phyloP scores from a whole-genome alignment of 192 early-diverging fungal genomes.

The Paraglomus brasilianum region DNA sequence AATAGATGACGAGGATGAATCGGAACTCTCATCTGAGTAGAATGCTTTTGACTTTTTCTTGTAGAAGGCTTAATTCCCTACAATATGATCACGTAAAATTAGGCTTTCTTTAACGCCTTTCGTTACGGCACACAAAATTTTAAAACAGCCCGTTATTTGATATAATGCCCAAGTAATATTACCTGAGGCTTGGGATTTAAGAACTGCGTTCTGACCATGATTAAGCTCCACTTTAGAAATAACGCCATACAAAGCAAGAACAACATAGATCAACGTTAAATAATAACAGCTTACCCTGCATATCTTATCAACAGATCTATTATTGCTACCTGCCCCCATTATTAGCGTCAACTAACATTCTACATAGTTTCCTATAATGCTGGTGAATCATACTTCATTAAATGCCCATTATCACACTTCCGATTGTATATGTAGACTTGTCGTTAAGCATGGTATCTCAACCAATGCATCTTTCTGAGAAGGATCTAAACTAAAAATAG shows the following conservation, averaged over 20 bases:
- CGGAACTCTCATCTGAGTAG: conserved; percentile 55
- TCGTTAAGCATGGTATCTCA: conserved; percentile 80
- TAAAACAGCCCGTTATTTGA: conserved; percentile 37
- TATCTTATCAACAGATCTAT: conserved; percentile 78
- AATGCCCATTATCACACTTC: conserved; percentile 84
- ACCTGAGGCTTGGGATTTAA: conserved; percentile 55
- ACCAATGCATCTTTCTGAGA: conserved; percentile 71
- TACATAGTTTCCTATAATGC: conserved; percentile 86
- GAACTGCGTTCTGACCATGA: conserved; percentile 43
- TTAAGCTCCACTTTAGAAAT: no score
- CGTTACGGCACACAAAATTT: background rate
- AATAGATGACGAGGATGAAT: conserved; percentile 37
- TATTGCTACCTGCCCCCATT: conserved; percentile 94
- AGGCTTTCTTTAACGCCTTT: background rate
- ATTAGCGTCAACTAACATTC: conserved; percentile 82
- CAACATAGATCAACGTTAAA: background rate
- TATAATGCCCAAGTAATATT: conserved; percentile 40
- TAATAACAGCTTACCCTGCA: conserved; percentile 54
- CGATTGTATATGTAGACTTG: conserved; percentile 82
- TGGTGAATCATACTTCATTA: conserved; percentile 86
- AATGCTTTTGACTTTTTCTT: conserved; percentile 47
- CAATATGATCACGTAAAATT: background rate
- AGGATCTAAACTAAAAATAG: conserved; percentile 68
- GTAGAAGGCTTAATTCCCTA: conserved; percentile 9
- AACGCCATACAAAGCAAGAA: background rate